Conservation (phyloP, 139 green algal species). For the Tetradesmus lagerheimii region DNA sequence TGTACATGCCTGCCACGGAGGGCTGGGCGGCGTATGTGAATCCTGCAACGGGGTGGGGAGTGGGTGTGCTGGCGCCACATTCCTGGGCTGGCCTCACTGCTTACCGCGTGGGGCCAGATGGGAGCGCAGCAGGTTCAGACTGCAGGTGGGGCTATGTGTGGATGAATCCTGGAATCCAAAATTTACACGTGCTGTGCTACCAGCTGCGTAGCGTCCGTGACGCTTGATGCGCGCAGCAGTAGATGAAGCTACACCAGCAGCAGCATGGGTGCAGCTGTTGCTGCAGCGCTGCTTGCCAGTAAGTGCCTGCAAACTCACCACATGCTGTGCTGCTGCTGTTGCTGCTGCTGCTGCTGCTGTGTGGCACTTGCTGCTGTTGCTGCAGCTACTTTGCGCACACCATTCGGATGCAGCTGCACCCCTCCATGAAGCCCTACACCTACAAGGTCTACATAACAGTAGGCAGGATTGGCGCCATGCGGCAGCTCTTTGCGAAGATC, state of each 20-base stretch:
- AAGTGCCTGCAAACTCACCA: no score
- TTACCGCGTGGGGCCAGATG: neutral
- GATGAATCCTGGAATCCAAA: no score
- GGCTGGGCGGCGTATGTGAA: constrained; percentile 40
- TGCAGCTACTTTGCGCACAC: constrained; percentile 41
- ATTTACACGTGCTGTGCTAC: no score
- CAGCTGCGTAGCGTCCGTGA: no score
- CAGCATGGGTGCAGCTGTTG: no score
- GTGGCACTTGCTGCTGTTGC: neutral
- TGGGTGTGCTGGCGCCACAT: constrained; percentile 19
- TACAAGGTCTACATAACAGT: constrained; percentile 14
- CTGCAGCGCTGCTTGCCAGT: no score
- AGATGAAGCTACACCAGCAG: no score
- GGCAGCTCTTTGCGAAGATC: neutral
- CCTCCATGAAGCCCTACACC: neutral
- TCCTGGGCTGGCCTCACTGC: constrained; percentile 36
- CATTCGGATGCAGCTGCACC: constrained; percentile 37
- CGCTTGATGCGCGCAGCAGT: no score
- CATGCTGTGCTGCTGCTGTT: neutral
- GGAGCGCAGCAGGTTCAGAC: neutral
- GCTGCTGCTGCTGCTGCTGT: neutral
- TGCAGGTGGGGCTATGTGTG: neutral
- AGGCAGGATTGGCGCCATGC: neutral
- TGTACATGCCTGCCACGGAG: constrained; percentile 34
- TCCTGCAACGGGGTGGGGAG: constrained; percentile 17